Evolutionary conservation across 1,139 yeast genomes (phyloP), one percentile per base, ranked within the genome.

Genomic region (Suhomyces terraborum): DNA sequence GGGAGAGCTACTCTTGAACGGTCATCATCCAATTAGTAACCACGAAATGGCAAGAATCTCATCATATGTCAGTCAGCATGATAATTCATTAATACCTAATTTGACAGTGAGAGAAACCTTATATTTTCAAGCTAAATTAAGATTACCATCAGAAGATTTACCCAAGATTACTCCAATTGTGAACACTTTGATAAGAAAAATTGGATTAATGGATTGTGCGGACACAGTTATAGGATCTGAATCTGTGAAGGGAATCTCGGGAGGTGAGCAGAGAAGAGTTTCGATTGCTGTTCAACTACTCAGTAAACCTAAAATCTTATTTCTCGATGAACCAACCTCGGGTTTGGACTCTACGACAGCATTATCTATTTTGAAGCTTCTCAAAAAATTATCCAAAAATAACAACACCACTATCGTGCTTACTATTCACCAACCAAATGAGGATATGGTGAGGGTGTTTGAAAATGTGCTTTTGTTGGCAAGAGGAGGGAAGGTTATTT

Each of bases 251-350:
- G 96, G 95, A 3, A 76, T 88, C 6, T 83, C 93, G 22, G 96
- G 96, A 9, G 96, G 95, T 42, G 95, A 88, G 54, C 85, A 84
- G 53, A 68, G 95, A 54, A 74, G 96, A 50, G 87, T 88, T 1
- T 82, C 93, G 0, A 87, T 88, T 59, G 93, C 93, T 2, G 77
- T 84, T 34, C 95, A 88, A 57, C 66, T 88, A 30, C 66, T 87
- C 28, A 81, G 82, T 41, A 79, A 79, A 40, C 94, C 95, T 0
- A 82, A 82, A 48, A 74, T 88, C 23, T 62, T 88, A 35, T 73
- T 87, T 41, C 64, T 88, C 30, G 96, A 88, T 62, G 96, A 88
- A 52, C 96, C 96, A 1, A 88, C 96, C 0, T 85, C 95, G 1
- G 96, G 96, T 0, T 68, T 88, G 18, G 96, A 88, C 59, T 79